Base-by-base conservation (phyloP, 129 eudicot species). In the Calendula officinalis region DNA sequence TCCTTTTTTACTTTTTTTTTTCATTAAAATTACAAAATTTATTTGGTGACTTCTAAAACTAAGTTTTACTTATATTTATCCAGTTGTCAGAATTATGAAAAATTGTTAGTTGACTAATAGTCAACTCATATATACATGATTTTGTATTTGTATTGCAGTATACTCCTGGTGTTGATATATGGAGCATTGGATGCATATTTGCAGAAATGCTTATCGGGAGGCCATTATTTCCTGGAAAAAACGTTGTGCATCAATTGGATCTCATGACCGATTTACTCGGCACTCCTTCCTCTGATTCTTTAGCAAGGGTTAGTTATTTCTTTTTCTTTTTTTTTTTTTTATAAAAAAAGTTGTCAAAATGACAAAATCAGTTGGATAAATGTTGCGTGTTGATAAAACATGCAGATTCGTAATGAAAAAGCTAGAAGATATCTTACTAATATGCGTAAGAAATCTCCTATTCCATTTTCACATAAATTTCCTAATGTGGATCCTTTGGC, bases 161-260 rank as follows among this genome's bases (percentile, higher is more conserved):
- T 70, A 91, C 96, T 44, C 95, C 97, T 22, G 97, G 85, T 42
- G 78, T 91, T 72, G 97, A 91, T 80, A 84, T 91, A 9, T 91
- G 97, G 97, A 83, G 97, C 80, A 78, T 87, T 65, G 97, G 96
- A 57, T 91, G 97, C 85, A 91, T 91, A 82, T 91, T 87, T 74
- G 97, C 97, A 1, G 97, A 91, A 69, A 77, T 91, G 90, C 85
- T 91, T 52, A 77, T 68, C 1, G 94, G 95, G 50, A 91, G 81
- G 53, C 97, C 97, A 27, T 76, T 91, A 47, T 91, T 91, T 74
- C 97, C 97, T 60, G 97, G 97, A 30, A 91, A 83, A 74, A 91
- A 87, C 77, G 96, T 91, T 67, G 95, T 87, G 59, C 94, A 87
- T 58, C 97, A 80, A 63, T 77, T 86, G 72, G 95, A 86, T 81